Evolutionary conservation across 257 asterid genomes (phyloP).

Genomic region (Pogostemon cablin): DNA sequence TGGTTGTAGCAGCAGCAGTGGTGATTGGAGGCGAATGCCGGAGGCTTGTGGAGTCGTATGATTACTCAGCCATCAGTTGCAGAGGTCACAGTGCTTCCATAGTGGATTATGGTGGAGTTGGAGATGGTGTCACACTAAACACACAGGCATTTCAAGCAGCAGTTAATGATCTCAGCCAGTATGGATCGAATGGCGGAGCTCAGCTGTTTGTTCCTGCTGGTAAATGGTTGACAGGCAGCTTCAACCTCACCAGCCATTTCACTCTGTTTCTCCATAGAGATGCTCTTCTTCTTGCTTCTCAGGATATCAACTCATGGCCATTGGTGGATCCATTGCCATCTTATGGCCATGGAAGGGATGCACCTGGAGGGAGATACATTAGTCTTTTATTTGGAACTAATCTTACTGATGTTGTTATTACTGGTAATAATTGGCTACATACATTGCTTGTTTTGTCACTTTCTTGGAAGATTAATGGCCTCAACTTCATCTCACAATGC

Average conservation of each 20-base stretch:
- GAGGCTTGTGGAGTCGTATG: constrained; percentile 35
- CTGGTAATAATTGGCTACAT: constrained; percentile 42
- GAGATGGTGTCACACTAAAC: constrained; percentile 73
- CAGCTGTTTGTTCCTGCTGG: constrained; percentile 79
- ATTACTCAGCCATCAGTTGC: constrained; percentile 68
- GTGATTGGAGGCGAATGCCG: constrained; percentile 46
- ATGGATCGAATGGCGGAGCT: constrained; percentile 68
- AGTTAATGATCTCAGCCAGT: constrained; percentile 53
- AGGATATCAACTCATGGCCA: constrained; percentile 70
- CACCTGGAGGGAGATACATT: constrained; percentile 73
- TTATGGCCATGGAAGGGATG: constrained; percentile 83
- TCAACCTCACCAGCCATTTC: constrained; percentile 86
- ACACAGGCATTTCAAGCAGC: constrained; percentile 67
- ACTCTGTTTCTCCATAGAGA: constrained; percentile 71
- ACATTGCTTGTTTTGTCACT: background rate
- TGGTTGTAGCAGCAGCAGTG: constrained; percentile 29
- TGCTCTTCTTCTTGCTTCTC: constrained; percentile 85
- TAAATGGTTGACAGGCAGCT: constrained; percentile 78
- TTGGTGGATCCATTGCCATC: constrained; percentile 81
- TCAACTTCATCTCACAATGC: background rate
- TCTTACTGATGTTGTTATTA: constrained; percentile 75
- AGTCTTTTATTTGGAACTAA: constrained; percentile 76
- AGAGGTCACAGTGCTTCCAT: constrained; percentile 71
- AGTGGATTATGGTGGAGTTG: constrained; percentile 69
- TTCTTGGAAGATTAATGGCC: background rate